Evolutionary conservation across 2,329 filamentous ascomycete species (phyloP), one percentile per base, ranked within the genome.

Genomic region (Parafenestella ontariensis): DNA sequence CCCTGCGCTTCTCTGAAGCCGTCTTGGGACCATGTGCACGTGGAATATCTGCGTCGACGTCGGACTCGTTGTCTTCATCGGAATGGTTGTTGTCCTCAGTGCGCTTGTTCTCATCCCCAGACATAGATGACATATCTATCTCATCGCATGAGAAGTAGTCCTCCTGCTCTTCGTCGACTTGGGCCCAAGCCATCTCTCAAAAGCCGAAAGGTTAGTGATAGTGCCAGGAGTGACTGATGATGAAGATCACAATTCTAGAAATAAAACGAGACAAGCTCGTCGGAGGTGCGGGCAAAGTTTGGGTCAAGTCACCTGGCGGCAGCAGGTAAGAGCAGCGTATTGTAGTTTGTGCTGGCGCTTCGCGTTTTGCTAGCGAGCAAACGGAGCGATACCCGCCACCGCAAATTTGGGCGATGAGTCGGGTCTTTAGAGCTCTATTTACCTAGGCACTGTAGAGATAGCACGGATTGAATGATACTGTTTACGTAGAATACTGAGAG

Each of bases 1-100:
- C 73, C 29, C 71, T 70, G 9, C 76, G 71, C 57, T 72, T 78
- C 56, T 81, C 74, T 9, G 59, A 61, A 6, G 57, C 71, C 6
- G 71, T 73, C n/a, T 47, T 51, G 0, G 71, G 61, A 2, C 50
- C 62, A 41, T 71, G 68, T 3, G 56, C 45, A 15, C 48, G 60
- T n/a, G 59, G 20, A 20, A 52, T 40, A 9, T 72, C 70, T 23
- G 46, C 52, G 18, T 74, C 72, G n/a, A 58, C 41, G 31, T 73
- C 69, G 1, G 59, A 59, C 15, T 69, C 62, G 7, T 62, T 55
- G 36, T 69, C 56, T 11, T 55, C 46, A n/a, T 42, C 49, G 21
- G 21, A 18, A 3, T 26, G 24, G n/a, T 34, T 18, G 10, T 18
- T 1, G 5, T 51, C 29, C 3, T 45, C 20, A 2, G 11, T 15